Evolutionary conservation across 441 rosid species (phyloP), one percentile per base, ranked within the genome.

Genomic region (Populus hybrid): DNA sequence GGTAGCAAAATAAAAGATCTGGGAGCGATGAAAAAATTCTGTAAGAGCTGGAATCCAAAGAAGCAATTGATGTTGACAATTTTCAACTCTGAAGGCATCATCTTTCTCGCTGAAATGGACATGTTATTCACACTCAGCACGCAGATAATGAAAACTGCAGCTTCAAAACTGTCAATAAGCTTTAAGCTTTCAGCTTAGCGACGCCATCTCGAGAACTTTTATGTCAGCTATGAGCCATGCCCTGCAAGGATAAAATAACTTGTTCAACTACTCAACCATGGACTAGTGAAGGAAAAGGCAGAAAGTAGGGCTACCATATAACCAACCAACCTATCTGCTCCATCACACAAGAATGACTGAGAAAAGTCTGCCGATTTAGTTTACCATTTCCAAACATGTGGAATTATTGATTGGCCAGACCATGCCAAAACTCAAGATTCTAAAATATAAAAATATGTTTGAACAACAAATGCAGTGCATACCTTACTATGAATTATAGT

Each of bases 401-500:
- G 59, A 16, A 53, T 53, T 7, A 34, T 53, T 16, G 19, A 69
- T 14, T 30, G 30, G 53, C 21, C 21, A 67, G n/a, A 50, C 21
- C 30, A 32, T 34, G 11, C 4, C n/a, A 19, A 19, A 30, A 11
- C 34, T 35, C 21, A 69, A 10, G 12, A 76, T 53, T 68, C 65
- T 57, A 6, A 18, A 67, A 66, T n/a, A 66, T n/a, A 16, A 14
- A 30, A 7, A 10, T 24, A 10, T 16, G 26, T 7, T 46, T 32
- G 70, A 6, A 3, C 6, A 19, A 18, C 4, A 12, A 59, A 36
- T 12, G 34, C 7, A 70, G 32, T 30, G 32, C 69, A 9, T 42
- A 77, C 80, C 32, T 78, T 74, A 7, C 64, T 24, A 21, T 11
- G 36, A 63, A 71, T 80, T 85, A 92, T 75, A 84, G 72, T 85